These are phyloP conservation scores for Tillandsia leiboldiana DNA, from an alignment of 176 grass and related monocot species.

Conservation along the genomic window DNA sequence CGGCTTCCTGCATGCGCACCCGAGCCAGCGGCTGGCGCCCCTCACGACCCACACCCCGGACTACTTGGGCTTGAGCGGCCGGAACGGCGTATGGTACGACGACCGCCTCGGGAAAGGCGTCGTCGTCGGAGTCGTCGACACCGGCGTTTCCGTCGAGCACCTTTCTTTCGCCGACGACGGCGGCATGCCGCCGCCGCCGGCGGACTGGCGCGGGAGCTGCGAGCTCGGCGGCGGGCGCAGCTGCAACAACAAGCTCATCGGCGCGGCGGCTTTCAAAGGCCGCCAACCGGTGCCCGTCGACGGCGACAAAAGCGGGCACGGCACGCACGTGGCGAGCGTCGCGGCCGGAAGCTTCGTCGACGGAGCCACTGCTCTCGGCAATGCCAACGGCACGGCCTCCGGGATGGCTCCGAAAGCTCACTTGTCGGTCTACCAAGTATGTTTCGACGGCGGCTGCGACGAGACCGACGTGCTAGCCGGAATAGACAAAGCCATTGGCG, in stretches of 20 bases:
- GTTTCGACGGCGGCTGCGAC: not conserved
- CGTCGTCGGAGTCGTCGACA: constrained; percentile 6
- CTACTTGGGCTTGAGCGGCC: not conserved
- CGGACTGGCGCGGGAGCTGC: not conserved
- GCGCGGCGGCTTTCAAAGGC: not conserved
- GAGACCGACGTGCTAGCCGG: not conserved
- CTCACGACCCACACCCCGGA: constrained; percentile 6
- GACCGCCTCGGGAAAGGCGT: not conserved
- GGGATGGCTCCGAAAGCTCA: constrained; percentile 16
- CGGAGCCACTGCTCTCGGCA: constrained; percentile 7
- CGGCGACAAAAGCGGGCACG: not conserved
- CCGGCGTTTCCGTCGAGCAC: not conserved
- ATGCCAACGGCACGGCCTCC: not conserved
- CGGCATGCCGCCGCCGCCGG: not conserved
- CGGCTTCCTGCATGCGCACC: constrained; percentile 9
- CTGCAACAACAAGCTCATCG: constrained; percentile 13
- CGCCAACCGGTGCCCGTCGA: not conserved
- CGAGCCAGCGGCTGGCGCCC: not conserved
- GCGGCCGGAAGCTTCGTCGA: constrained; percentile 7
- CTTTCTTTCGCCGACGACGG: constrained; percentile 2
- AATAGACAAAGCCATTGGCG: constrained; percentile 14
- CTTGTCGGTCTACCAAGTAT: constrained; percentile 18
- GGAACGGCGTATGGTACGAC: not conserved
- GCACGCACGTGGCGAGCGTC: constrained; percentile 1
- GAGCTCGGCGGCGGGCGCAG: too few relatives aligned